Percentiles rank a stretch among this genome's conserved stretches.
Conservation (phyloP, 768 basidiomycete genomes). For the Chiua virens region DNA sequence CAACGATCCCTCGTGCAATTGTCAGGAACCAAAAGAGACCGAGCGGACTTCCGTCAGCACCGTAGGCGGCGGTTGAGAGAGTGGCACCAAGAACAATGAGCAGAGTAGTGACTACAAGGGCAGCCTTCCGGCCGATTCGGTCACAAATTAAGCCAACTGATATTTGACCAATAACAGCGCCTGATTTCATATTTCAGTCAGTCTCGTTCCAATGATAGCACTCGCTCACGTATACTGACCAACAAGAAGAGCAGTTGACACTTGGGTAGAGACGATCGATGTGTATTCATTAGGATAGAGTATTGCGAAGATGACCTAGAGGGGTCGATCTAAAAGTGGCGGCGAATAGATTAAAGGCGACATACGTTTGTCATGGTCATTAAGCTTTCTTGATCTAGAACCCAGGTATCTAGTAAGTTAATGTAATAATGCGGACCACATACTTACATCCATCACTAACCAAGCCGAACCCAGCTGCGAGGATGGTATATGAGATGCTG, state of each 20-base stretch:
- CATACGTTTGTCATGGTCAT: slow-evolving; percentile 68
- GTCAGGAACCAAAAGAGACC: slow-evolving; percentile 78
- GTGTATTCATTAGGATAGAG: slow-evolving; percentile 65
- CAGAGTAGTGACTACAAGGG: slow-evolving; percentile 64
- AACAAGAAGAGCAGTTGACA: slow-evolving; percentile 69
- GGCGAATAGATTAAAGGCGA: neutral
- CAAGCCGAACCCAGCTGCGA: slow-evolving; percentile 62
- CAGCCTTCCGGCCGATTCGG: slow-evolving; percentile 67
- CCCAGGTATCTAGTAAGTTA: slow-evolving; percentile 1
- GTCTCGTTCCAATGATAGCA: neutral
- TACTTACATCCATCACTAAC: slow-evolving; percentile 59
- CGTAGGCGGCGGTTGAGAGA: slow-evolving; percentile 68
- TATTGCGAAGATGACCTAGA: slow-evolving; percentile 60
- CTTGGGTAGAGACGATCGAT: slow-evolving; percentile 58
- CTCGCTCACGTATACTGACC: slow-evolving; percentile 39
- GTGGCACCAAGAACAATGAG: slow-evolving; percentile 69
- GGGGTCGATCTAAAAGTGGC: slow-evolving; percentile 6
- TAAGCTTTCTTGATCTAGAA: slow-evolving; percentile 62
- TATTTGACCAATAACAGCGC: slow-evolving; percentile 61
- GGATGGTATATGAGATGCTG: slow-evolving; percentile 62
- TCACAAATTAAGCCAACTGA: slow-evolving; percentile 69
- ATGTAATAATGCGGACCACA: neutral
- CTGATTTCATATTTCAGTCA: slow-evolving; percentile 29
- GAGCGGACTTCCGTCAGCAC: slow-evolving; percentile 49
- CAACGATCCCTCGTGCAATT: slow-evolving; percentile 69